A percentile compares a stretch with the other conserved stretches of the same genome.
Evolutionary conservation across 805 yeast species (phyloP).

Genomic region (Kazachstania bromeliacearum): DNA sequence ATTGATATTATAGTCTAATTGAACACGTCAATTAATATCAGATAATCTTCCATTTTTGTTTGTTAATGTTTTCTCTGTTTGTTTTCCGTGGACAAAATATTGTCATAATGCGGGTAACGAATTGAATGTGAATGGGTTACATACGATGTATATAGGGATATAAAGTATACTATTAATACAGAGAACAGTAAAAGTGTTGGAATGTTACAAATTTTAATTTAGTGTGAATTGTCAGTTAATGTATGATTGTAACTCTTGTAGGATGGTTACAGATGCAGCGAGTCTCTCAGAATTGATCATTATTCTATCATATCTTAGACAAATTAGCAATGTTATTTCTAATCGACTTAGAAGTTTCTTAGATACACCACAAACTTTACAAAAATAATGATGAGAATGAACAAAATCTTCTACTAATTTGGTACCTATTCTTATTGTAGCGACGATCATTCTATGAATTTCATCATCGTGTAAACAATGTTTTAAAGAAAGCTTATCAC

Average conservation of each 20-base stretch:
- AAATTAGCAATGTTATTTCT: constrained; percentile 12
- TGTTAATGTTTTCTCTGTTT: not conserved
- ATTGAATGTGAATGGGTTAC: not conserved
- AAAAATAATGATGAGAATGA: constrained; percentile 35
- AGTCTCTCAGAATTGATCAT: constrained; percentile 12
- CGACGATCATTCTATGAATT: constrained; percentile 36
- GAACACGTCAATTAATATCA: no score
- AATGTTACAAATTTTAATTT: not conserved
- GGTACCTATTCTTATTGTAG: constrained; percentile 35
- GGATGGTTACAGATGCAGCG: constrained; percentile 7
- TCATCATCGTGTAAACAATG: constrained; percentile 32
- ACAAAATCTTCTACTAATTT: constrained; percentile 37
- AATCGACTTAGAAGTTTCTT: constrained; percentile 16
- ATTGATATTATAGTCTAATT: not conserved
- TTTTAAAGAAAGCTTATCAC: constrained; percentile 9
- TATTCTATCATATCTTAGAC: constrained; percentile 12
- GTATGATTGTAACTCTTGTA: constrained; percentile 7
- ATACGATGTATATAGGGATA: not conserved
- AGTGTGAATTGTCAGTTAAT: not conserved
- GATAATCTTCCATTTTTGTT: no score
- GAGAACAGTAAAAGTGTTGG: no score
- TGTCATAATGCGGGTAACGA: not conserved
- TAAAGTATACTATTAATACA: no score
- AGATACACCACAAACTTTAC: constrained; percentile 37
- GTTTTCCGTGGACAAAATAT: not conserved